Evolutionary conservation across 768 basidiomycete genomes (phyloP).

Genomic region (Podaxis sp.): DNA sequence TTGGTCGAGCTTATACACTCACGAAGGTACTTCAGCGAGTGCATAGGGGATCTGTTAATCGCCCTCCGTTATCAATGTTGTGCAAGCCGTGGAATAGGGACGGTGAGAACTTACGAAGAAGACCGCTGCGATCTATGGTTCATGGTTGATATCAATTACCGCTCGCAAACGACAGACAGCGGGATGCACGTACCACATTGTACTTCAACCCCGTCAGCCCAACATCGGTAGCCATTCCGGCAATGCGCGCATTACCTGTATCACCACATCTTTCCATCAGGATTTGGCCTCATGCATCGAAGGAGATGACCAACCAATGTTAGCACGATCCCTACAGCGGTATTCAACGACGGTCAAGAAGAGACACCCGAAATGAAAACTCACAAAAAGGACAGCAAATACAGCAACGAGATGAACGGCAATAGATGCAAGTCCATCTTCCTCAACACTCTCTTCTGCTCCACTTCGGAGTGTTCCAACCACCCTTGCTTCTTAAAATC

Average conservation of each 20-base stretch:
- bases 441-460: constrained; percentile 29
- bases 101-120: constrained; percentile 26
- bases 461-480: constrained; percentile 20
- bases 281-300: not conserved
- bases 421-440: constrained; percentile 45
- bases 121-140: constrained; percentile 29
- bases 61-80: not conserved
- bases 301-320: constrained; percentile 26
- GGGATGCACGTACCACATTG: constrained; percentile 29
- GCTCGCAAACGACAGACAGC: not conserved
- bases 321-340: constrained; percentile 30
- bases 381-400: constrained; percentile 46
- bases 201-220: constrained; percentile 31
- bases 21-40: constrained; percentile 35
- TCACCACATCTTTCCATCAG: not conserved
- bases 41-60: constrained; percentile 29
- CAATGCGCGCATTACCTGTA: constrained; percentile 30
- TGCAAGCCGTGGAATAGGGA: not conserved
- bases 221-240: constrained; percentile 30
- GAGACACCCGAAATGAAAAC: constrained; percentile 17
- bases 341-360: not conserved
- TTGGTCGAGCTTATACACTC: not conserved
- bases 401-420: constrained; percentile 42
- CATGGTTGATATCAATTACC: not conserved
- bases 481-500: constrained; percentile 5